A percentile compares a stretch with the other conserved stretches of the same genome.
phyloP scores from a whole-genome alignment of 768 basidiomycete species.

The Calocybe gangraenosa region DNA sequence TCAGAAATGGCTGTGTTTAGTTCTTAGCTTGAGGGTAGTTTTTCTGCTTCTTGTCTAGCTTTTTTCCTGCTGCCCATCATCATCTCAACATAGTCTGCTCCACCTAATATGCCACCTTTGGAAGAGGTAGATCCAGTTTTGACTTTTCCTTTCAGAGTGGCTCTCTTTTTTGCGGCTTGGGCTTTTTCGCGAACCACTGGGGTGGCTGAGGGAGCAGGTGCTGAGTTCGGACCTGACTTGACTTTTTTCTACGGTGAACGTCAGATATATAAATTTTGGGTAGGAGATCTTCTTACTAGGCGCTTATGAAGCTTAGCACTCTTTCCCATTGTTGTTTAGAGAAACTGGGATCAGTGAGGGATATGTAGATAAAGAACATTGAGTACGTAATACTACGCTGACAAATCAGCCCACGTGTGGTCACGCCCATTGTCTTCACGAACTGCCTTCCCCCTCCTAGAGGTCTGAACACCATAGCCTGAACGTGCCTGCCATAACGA shows the following conservation, averaged over 20 bases:
- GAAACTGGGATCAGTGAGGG: not conserved
- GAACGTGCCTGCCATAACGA: conserved; percentile 24
- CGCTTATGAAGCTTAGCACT: conserved; percentile 67
- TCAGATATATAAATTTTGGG: conserved; percentile 4
- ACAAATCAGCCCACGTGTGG: conserved; percentile 13
- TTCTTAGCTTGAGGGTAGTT: conserved; percentile 36
- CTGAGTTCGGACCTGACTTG: conserved; percentile 26
- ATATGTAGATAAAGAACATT: not conserved
- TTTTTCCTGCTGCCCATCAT: conserved; percentile 69
- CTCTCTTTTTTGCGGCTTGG: conserved; percentile 46
- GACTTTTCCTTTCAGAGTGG: conserved; percentile 42
- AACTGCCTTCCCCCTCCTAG: not conserved
- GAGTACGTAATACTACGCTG: conserved; percentile 4
- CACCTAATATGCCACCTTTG: conserved; percentile 46
- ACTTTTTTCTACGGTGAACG: conserved; percentile 30
- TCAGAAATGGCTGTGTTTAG: not conserved
- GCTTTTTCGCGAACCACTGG: conserved; percentile 29
- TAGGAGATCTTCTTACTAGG: conserved; percentile 34
- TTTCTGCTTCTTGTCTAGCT: conserved; percentile 62
- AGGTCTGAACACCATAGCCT: too few species aligned
- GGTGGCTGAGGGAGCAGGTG: conserved; percentile 13
- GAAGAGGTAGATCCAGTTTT: conserved; percentile 17
- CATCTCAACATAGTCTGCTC: conserved; percentile 72
- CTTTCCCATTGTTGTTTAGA: conserved; percentile 45
- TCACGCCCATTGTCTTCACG: conserved; percentile 5